Base-by-base conservation (phyloP, 352 stramenopile genomes). In the Pythium chondricola region DNA sequence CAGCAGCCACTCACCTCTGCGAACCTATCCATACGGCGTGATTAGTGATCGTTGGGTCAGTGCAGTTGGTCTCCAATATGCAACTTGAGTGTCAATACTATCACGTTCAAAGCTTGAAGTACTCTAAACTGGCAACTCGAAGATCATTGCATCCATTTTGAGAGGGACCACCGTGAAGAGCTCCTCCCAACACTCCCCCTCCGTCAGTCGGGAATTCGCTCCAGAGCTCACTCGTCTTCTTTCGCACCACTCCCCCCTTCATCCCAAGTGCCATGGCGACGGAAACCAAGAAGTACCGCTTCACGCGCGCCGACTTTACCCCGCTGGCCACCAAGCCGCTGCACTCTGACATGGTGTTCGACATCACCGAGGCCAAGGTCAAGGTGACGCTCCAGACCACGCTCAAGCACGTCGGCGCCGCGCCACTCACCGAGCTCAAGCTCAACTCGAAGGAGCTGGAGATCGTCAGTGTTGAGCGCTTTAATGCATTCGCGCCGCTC, bases 311-410 rank as follows among this genome's bases (percentile, higher is more conserved):
- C 13, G 69, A 90, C 52, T 90, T 90, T 45, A 52, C 70, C 48
- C 69, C 78, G 24, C 62, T 90, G 40, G 42, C 50, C 7, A 88
- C 76, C 22, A 80, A 75, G 60, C 78, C 78, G 14, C 57, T 90
- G 38, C 78, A 90, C 63, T 85, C 85, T 29, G 73, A 90, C 61
- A 85, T 88, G 75, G 68, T 86, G 1, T 90, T 90, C 33, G 78
- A 88, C 46, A 69, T 90, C n/a, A 72, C 69, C 4, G 69, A 86
- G 51, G 51, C 44, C 25, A 65, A 75, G 49, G 67, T 72, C 17
- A 78, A 74, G 48, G 76, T 88, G 51, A 82, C 69, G 58, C 67
- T 84, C 37, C 71, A 88, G 46, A 85, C 77, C 48, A 88, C 77
- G 43, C 59, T 86, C 29, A 69, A 71, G 43, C 76, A 88, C 52